These are phyloP conservation scores for Tuber brumale DNA, from an alignment of 495 filamentous ascomycete species.

Conservation along the genomic window DNA sequence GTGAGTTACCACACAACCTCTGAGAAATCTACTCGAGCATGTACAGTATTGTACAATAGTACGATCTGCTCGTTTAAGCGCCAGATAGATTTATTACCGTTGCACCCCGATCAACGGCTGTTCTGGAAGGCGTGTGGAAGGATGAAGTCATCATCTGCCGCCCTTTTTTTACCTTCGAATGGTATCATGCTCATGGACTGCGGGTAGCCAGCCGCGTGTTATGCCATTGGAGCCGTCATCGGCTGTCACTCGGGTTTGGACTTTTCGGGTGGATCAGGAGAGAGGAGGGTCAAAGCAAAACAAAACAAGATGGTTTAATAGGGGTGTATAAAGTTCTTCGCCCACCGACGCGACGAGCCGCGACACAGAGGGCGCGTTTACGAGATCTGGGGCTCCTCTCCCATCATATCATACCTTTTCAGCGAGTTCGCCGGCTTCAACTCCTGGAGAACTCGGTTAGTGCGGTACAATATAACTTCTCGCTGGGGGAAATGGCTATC, in stretches of 20 bases:
- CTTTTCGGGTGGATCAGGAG: neutral
- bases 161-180: neutral
- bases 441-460: neutral
- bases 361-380: neutral
- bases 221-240: neutral
- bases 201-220: neutral
- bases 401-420: neutral
- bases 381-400: neutral
- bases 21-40: neutral
- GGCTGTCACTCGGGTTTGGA: neutral
- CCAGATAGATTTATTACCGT: neutral
- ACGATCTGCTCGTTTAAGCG: neutral
- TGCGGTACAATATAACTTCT: neutral
- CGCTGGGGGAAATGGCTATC: neutral
- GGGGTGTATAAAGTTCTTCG: neutral
- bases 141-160: neutral
- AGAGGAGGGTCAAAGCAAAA: neutral
- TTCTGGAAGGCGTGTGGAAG: neutral
- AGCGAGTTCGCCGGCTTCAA: neutral
- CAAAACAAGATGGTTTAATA: neutral
- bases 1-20: neutral
- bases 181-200: too few relatives aligned
- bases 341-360: neutral
- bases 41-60: neutral
- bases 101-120: neutral